Evolutionary conservation across 2,329 filamentous ascomycete species (phyloP), one percentile per base, ranked within the genome.

Genomic region (Whalleya microplaca): DNA sequence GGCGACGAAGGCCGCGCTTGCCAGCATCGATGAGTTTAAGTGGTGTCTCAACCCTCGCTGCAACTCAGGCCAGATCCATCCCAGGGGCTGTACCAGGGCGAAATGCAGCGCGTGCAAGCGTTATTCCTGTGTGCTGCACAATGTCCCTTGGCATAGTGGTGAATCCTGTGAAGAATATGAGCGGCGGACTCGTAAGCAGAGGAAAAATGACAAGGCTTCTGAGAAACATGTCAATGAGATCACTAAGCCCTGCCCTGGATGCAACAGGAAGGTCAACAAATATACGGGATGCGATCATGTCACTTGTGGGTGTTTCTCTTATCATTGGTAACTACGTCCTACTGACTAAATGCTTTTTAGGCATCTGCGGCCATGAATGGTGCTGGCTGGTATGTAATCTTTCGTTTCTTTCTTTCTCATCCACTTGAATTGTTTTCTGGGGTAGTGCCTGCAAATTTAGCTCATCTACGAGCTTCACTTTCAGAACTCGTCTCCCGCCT

Each of bases 251-350:
- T 78, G 75, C 29, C 75, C 75, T 0, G 57, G 61, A 18, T 77
- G 75, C 57, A 66, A 70, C 16, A 71, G 64, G 55, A 66, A 65
- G 40, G 67, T 76, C 0, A 54, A 73, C 52, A 76, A 77, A 48
- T 72, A 61, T 16, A 59, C 53, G 0, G 75, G 75, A 4, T 78
- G 75, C 52, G 74, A 76, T 53, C 75, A 77, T 54, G 73, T 78
- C 2, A 77, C 73, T 1, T 77, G 75, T 74, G 62, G 66, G 72
- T 70, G 19, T 45, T 21, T 37, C 14, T 23, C 18, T 10, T 45
- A 41, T 5, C 14, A 3, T 16, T 18, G 37, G 37, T 3, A 21
- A 37, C 40, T 29, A 18, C 23, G 7, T 19, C 23, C 54, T 37
- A 56, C 43, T 41, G 41, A 62, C 18, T 8, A 32, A 40, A 27